Evolutionary conservation across 2,329 filamentous ascomycete genomes (phyloP).

Genomic region (Talaromyces pinophilus): DNA sequence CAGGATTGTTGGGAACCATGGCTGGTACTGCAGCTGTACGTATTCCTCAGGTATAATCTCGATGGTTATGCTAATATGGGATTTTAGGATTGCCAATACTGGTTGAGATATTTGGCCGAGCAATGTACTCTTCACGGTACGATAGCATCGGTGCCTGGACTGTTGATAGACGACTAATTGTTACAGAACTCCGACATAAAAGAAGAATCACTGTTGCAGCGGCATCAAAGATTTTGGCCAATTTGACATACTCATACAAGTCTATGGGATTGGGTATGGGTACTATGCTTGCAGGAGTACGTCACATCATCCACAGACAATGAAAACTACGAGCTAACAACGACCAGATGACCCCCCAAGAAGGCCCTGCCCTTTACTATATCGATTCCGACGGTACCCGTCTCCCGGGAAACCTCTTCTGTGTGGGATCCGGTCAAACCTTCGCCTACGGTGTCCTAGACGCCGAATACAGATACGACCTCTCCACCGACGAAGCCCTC

Average conservation of each 20-base stretch:
- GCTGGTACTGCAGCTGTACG: constrained; percentile 89
- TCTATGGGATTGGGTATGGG: constrained; percentile 99
- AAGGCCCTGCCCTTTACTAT: constrained; percentile 97
- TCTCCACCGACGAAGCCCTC: constrained; percentile 83
- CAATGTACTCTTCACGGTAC: constrained; percentile 90
- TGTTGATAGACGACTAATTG: constrained; percentile 14
- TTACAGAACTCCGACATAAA: constrained; percentile 85
- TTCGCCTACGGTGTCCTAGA: constrained; percentile 98
- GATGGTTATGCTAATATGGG: background rate
- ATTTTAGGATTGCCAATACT: constrained; percentile 93
- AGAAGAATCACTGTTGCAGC: constrained; percentile 96
- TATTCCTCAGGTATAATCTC: background rate
- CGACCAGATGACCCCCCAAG: constrained; percentile 62
- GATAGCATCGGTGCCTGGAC: constrained; percentile 12
- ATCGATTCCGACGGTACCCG: constrained; percentile 97
- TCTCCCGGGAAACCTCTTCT: constrained; percentile 92
- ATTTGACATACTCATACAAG: constrained; percentile 98
- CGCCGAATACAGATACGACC: constrained; percentile 88
- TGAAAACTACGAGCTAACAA: background rate
- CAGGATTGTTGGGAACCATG: constrained; percentile 85
- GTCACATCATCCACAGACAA: constrained; percentile 58
- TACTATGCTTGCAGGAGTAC: constrained; percentile 98
- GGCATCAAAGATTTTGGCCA: constrained; percentile 96
- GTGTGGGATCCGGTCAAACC: constrained; percentile 95
- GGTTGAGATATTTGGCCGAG: constrained; percentile 98